These are phyloP conservation scores for Boletales sp. DNA, from an alignment of 768 basidiomycete genomes.

Conservation along the genomic window DNA sequence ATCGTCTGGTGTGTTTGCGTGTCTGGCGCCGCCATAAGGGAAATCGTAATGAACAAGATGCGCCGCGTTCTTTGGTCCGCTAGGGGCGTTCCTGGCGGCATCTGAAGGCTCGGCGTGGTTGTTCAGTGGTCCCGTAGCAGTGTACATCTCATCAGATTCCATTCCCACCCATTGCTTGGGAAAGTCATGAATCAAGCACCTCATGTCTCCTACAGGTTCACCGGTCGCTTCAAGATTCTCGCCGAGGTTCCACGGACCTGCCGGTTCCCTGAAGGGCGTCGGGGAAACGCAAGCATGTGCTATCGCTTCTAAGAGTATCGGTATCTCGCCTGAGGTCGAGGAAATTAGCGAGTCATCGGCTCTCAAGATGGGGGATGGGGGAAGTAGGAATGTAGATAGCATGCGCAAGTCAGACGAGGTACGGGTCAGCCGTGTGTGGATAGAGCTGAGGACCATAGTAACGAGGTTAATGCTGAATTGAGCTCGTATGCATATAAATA, in stretches of 20 bases:
- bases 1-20: not conserved
- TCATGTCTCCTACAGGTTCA: not conserved
- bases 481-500: constrained; percentile 1
- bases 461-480: not conserved
- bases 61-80: not conserved
- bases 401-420: constrained; percentile 42
- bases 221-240: constrained; percentile 4
- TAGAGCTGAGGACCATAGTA: constrained; percentile 11
- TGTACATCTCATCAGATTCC: constrained; percentile 1
- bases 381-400: constrained; percentile 33
- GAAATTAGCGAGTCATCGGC: constrained; percentile 35
- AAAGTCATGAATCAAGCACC: not conserved
- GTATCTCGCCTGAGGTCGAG: constrained; percentile 48
- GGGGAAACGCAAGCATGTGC: constrained; percentile 7
- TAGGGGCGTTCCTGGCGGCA: not conserved
- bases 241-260: constrained; percentile 3
- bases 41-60: not conserved
- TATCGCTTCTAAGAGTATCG: constrained; percentile 40
- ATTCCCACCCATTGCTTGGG: constrained; percentile 3
- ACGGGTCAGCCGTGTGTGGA: constrained; percentile 30
- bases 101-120: not conserved
- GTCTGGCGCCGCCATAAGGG: not conserved
- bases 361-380: constrained; percentile 45
- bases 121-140: not conserved
- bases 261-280: not conserved